Evolutionary conservation across 495 filamentous ascomycete species (phyloP).

Genomic region (Physcia stellaris): DNA sequence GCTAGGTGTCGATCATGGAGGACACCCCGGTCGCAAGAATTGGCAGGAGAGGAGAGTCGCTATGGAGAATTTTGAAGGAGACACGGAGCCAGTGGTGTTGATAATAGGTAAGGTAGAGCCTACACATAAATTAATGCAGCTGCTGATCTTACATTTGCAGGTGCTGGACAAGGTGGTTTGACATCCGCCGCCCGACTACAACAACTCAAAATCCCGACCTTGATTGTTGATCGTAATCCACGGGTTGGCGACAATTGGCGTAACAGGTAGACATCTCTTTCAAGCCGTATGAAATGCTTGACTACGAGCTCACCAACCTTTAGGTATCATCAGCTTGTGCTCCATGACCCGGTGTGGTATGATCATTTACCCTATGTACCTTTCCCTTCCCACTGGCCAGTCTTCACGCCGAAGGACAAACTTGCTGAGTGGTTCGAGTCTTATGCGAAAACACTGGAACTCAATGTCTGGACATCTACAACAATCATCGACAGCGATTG

Average conservation of each 20-base stretch:
- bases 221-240: conserved; percentile 54
- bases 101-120: conserved; percentile 34
- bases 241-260: conserved; percentile 69
- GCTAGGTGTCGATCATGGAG: conserved; percentile 32
- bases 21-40: conserved; percentile 28
- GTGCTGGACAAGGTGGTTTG: conserved; percentile 38
- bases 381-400: conserved; percentile 51
- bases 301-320: too few relatives aligned
- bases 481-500: conserved; percentile 35
- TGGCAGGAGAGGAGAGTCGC: conserved; percentile 40
- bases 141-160: too few relatives aligned
- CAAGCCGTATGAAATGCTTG: too few relatives aligned
- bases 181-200: conserved; percentile 53
- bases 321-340: conserved; percentile 44
- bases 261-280: too few relatives aligned
- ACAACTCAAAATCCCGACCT: conserved; percentile 44
- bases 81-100: conserved; percentile 37
- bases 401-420: conserved; percentile 70
- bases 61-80: conserved; percentile 31
- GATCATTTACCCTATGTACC: conserved; percentile 61
- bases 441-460: conserved; percentile 56
- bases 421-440: conserved; percentile 63
- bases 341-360: conserved; percentile 61
- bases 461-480: conserved; percentile 59
- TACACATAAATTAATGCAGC: too few relatives aligned